A percentile compares a stretch with the other conserved stretches of the same genome.
Evolutionary conservation across 768 basidiomycete species (phyloP).

Genomic region (Suillus bovinus): DNA sequence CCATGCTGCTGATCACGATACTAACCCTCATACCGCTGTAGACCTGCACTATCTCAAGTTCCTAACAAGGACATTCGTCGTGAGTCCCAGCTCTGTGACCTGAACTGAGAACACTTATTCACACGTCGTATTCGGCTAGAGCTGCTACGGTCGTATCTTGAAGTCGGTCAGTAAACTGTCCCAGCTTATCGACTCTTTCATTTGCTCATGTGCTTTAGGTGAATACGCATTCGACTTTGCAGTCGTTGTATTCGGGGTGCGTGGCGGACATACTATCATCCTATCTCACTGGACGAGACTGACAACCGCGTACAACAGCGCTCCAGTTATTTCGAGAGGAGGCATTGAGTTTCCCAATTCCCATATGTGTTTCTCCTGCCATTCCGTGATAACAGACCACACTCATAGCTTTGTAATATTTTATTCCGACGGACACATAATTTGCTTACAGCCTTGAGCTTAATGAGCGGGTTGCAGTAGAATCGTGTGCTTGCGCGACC

Average conservation of each 20-base stretch:
- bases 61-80: slow-evolving; percentile 89
- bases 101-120: background rate
- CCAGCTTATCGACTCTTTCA: background rate
- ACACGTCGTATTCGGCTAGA: slow-evolving; percentile 42
- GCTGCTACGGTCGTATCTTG: slow-evolving; percentile 73
- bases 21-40: slow-evolving; percentile 28
- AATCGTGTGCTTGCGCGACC: slow-evolving; percentile 1
- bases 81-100: slow-evolving; percentile 41
- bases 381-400: slow-evolving; percentile 5
- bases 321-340: slow-evolving; percentile 72
- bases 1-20: background rate
- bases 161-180: slow-evolving; percentile 56
- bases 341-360: slow-evolving; percentile 3
- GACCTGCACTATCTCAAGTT: slow-evolving; percentile 72
- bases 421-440: background rate
- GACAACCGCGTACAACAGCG: slow-evolving; percentile 44
- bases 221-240: slow-evolving; percentile 89
- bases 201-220: slow-evolving; percentile 41
- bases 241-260: slow-evolving; percentile 75
- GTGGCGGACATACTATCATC: slow-evolving; percentile 30
- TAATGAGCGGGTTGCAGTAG: background rate
- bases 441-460: background rate
- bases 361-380: background rate
- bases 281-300: slow-evolving; percentile 1
- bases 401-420: slow-evolving; percentile 3